phyloP scores from a whole-genome alignment of 2,329 filamentous ascomycete genomes.

The Pestalotiopsis sp. region DNA sequence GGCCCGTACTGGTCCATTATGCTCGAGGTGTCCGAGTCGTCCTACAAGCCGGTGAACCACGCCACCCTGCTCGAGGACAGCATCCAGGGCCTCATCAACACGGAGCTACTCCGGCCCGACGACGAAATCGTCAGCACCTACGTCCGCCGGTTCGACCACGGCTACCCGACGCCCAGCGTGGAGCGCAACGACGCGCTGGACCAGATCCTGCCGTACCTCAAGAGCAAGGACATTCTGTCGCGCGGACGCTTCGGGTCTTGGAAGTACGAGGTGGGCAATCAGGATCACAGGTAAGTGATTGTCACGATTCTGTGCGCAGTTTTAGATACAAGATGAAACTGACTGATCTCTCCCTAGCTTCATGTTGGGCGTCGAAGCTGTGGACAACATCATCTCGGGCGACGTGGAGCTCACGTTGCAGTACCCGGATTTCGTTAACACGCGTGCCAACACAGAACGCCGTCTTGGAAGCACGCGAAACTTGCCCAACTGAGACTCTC shows the following conservation, averaged over 20 bases:
- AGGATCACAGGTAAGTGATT: conserved; percentile 72
- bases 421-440: conserved; percentile 95
- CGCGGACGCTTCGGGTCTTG: conserved; percentile 97
- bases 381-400: conserved; percentile 85
- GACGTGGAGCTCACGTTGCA: conserved; percentile 90
- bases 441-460: conserved; percentile 67
- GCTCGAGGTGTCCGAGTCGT: conserved; percentile 95
- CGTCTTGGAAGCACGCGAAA: conserved; percentile 42
- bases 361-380: conserved; percentile 94
- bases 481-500: background rate
- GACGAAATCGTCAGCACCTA: conserved; percentile 98
- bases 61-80: conserved; percentile 84
- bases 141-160: conserved; percentile 96
- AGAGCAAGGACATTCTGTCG: conserved; percentile 88
- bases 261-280: conserved; percentile 94
- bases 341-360: conserved; percentile 46
- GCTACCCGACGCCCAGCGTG: conserved; percentile 92
- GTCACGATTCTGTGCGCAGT: background rate
- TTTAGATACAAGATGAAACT: background rate
- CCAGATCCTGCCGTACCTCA: conserved; percentile 88
- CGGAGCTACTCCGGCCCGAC: conserved; percentile 85
- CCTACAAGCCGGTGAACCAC: conserved; percentile 89
- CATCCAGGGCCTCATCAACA: conserved; percentile 96
- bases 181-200: conserved; percentile 95
- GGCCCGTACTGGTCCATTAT: conserved; percentile 99